Conservation (phyloP, 768 basidiomycete species). For the Lentinula aciculospora region DNA sequence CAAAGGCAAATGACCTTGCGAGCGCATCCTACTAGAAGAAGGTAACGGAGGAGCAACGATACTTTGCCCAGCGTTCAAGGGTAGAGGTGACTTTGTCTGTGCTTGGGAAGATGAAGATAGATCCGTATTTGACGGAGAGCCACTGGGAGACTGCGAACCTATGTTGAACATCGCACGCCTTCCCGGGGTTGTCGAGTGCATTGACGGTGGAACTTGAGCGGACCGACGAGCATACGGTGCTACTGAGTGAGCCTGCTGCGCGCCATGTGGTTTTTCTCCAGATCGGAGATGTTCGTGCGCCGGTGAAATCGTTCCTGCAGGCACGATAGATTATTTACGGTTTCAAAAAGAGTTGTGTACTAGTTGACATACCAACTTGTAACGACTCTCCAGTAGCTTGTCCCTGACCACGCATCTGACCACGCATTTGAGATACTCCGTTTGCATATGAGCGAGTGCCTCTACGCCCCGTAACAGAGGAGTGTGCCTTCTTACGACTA, state of each 20-base stretch:
- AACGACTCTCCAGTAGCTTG: background rate
- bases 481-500: background rate
- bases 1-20: background rate
- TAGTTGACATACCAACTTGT: constrained; percentile 3
- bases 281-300: background rate
- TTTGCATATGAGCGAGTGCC: background rate
- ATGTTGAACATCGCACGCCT: constrained; percentile 45
- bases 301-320: background rate
- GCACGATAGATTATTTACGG: background rate
- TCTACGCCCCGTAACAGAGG: background rate
- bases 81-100: background rate
- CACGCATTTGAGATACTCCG: background rate
- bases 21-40: background rate
- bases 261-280: constrained; percentile 2
- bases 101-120: constrained; percentile 5
- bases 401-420: background rate
- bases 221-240: constrained; percentile 4
- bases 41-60: background rate
- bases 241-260: background rate
- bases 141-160: constrained; percentile 55
- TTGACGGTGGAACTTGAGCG: constrained; percentile 8
- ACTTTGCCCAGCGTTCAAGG: background rate
- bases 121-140: constrained; percentile 15
- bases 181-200: constrained; percentile 3
- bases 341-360: background rate